These are phyloP conservation scores for Penicillium rolfsii DNA, from an alignment of 2,329 filamentous ascomycete species.

Conservation along the genomic window DNA sequence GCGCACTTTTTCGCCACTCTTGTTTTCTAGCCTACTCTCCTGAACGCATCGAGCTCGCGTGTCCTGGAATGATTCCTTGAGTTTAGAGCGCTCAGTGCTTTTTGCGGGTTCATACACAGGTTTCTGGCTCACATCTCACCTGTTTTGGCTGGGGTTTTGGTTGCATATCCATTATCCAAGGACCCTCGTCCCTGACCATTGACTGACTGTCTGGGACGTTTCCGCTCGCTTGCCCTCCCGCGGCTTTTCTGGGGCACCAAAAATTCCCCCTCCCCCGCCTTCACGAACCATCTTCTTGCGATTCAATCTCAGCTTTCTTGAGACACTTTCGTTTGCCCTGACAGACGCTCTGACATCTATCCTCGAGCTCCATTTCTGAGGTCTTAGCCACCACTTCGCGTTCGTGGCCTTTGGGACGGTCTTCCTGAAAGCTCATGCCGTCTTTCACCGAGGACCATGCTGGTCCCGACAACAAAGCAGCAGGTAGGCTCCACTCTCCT, in stretches of 20 bases:
- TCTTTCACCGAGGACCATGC: slow-evolving; percentile 34
- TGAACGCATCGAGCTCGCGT: slow-evolving; percentile 1
- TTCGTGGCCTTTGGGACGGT: slow-evolving; percentile 5
- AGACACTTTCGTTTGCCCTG: background rate
- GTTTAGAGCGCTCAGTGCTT: background rate
- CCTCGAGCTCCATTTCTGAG: slow-evolving; percentile 13
- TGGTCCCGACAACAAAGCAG: slow-evolving; percentile 28
- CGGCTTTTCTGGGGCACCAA: slow-evolving; percentile 19
- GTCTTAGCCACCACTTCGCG: slow-evolving; percentile 6
- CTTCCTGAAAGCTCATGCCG: slow-evolving; percentile 31
- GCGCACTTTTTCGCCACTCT: slow-evolving; percentile 26
- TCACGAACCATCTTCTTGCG: slow-evolving; percentile 8
- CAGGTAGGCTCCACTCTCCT: slow-evolving; percentile 34
- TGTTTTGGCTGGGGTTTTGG: slow-evolving; percentile 4
- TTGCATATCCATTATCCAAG: background rate
- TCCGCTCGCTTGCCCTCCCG: slow-evolving; percentile 26
- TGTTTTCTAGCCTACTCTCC: slow-evolving; percentile 4
- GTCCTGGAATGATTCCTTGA: background rate
- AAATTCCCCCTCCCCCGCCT: slow-evolving; percentile 27
- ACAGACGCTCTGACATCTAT: slow-evolving; percentile 9
- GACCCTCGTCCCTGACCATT: slow-evolving; percentile 10
- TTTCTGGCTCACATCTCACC: slow-evolving; percentile 1
- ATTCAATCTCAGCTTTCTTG: background rate
- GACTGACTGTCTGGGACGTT: slow-evolving; percentile 14
- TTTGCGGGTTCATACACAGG: background rate